Conservation (phyloP, 108 stramenopile genomes). For the Halocafeteria seosinensis region DNA sequence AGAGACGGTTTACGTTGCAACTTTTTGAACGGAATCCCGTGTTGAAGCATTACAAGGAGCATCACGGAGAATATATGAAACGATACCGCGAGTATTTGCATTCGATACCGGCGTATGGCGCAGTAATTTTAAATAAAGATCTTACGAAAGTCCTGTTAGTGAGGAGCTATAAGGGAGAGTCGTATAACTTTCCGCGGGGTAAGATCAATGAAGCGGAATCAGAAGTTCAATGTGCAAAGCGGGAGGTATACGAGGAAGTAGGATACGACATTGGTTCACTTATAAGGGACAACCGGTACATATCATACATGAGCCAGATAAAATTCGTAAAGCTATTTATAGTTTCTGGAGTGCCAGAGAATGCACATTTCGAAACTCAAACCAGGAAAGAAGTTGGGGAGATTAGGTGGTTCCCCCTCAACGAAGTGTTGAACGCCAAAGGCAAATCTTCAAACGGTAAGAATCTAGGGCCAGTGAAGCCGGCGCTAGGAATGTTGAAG, state of each 20-base stretch:
- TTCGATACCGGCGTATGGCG: slow-evolving; percentile 22
- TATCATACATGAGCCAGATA: neutral
- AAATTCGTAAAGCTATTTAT: slow-evolving; percentile 9
- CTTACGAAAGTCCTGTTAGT: slow-evolving; percentile 17
- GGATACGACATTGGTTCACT: slow-evolving; percentile 9
- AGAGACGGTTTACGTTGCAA: slow-evolving; percentile 7
- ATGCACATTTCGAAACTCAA: neutral
- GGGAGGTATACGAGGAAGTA: slow-evolving; percentile 27
- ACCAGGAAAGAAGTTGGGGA: slow-evolving; percentile 18
- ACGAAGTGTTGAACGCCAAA: neutral
- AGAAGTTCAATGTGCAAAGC: slow-evolving; percentile 15
- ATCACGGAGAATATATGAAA: neutral
- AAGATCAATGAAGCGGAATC: slow-evolving; percentile 27
- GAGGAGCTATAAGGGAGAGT: neutral
- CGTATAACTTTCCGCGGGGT: slow-evolving; percentile 23
- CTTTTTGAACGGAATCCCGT: slow-evolving; percentile 20
- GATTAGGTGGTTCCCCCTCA: slow-evolving; percentile 7
- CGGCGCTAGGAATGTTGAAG: neutral
- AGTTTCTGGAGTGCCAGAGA: slow-evolving; percentile 5
- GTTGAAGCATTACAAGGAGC: slow-evolving; percentile 1
- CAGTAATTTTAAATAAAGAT: slow-evolving; percentile 11
- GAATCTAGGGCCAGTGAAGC: neutral
- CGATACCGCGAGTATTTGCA: slow-evolving; percentile 14
- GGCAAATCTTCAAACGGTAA: neutral
- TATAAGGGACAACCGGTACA: neutral